Base-by-base conservation (phyloP, 306 rosid genomes). In the Acacia melanoxylon region DNA sequence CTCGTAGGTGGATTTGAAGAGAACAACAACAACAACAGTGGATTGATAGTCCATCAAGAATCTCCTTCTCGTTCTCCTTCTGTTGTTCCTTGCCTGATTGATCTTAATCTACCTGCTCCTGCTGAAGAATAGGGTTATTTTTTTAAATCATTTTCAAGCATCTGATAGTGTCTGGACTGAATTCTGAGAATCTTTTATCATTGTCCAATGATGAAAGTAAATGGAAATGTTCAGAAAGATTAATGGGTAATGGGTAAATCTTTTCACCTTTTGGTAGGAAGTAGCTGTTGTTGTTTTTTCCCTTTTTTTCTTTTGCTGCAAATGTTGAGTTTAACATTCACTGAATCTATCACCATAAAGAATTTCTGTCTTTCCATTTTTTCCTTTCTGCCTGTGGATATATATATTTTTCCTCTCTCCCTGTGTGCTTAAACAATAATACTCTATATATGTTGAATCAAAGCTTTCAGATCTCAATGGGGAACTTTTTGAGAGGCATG, bases 81-180 rank as follows among this genome's bases (percentile, higher is more conserved):
- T 76, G 82, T 63, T 70, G 78, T 52, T 62, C 89, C 86, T 22
- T 85, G 91, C 67, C 81, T 90, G 58, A 88, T 95, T 86, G 98
- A 95, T 91, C 98, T 95, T 59, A 95, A 95, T 80, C 91, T 90
- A 79, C 98, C 98, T 40, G 94, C 98, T 70, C 95, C 97, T 29
- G 77, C 75, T 76, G 97, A 91, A 80, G 97, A 93, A 72, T 91
- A 89, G 81, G 76, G 13, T 85, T 86, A 33, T 73, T 59, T 67
- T 10, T 37, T 10, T 35, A 83, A 77, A 12, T 67, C 86, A 78
- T 63, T 76, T 85, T 79, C 83, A 74, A 84, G 81, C 68, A 77
- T 69, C 68, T 42, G 33, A 59, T 74, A 56, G 86, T 83, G 71
- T 67, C 76, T 78, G 68, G 42, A 74, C 75, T 76, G 35, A 69